phyloP scores from a whole-genome alignment of 2,329 filamentous ascomycete genomes.

The Fonsecaea nubica region DNA sequence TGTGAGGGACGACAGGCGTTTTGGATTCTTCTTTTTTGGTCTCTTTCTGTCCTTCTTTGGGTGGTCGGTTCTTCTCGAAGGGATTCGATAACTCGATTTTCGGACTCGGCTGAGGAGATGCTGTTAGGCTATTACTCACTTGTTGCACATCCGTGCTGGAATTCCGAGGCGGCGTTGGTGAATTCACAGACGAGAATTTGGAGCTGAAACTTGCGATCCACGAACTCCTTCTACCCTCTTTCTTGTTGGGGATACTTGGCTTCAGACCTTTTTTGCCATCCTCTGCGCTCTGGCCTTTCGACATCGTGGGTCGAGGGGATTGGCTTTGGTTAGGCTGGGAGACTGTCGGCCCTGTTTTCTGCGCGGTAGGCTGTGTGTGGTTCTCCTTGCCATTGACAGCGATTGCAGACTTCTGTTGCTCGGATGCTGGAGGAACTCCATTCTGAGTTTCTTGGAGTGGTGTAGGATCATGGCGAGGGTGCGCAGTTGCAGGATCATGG shows the following conservation, averaged over 20 bases:
- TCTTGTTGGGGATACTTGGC: conserved; percentile 29
- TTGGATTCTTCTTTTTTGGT: conserved; percentile 47
- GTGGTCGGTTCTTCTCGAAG: conserved; percentile 47
- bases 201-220: conserved; percentile 95
- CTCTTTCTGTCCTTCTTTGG: conserved; percentile 51
- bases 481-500: conserved; percentile 32
- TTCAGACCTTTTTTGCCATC: conserved; percentile 28
- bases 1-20: conserved; percentile 64
- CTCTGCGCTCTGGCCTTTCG: conserved; percentile 29
- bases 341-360: conserved; percentile 12
- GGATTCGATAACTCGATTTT: conserved; percentile 52
- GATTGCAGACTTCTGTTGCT: conserved; percentile 19
- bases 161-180: conserved; percentile 47
- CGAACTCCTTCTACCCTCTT: conserved; percentile 69
- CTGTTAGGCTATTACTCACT: conserved; percentile 14
- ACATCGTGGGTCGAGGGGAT: conserved; percentile 24
- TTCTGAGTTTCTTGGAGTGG: conserved; percentile 36
- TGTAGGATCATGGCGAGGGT: conserved; percentile 26
- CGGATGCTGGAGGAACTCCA: not conserved
- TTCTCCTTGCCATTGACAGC: conserved; percentile 27
- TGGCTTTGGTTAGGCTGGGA: conserved; percentile 15
- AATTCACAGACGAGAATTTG: conserved; percentile 74
- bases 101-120: conserved; percentile 42
- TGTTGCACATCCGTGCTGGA: conserved; percentile 38
- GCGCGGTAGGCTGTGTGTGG: conserved; percentile 13